These are phyloP conservation scores for Arachis stenosperma DNA, from an alignment of 306 rosid genomes.

Conservation along the genomic window DNA sequence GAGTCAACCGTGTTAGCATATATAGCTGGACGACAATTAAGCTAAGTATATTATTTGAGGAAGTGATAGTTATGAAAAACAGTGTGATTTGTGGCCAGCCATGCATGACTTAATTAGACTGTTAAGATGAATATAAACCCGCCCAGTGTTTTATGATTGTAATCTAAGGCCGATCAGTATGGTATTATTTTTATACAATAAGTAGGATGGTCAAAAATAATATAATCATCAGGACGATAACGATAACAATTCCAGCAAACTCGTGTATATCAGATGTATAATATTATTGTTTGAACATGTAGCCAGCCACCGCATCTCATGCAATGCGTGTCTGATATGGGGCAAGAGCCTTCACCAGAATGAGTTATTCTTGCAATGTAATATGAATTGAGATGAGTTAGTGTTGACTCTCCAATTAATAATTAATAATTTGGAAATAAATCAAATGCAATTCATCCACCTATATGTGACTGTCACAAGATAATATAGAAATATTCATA, in stretches of 20 bases:
- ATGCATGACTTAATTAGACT: constrained; percentile 11
- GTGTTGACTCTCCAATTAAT: not conserved
- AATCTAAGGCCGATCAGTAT: not conserved
- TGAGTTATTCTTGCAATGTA: constrained; percentile 12
- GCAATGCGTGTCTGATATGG: constrained; percentile 20
- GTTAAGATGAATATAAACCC: constrained; percentile 28
- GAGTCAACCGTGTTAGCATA: too few species aligned
- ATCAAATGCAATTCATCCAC: not conserved
- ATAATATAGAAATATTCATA: too few species aligned
- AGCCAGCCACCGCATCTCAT: constrained; percentile 1
- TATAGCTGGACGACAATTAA: not conserved
- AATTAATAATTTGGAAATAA: not conserved
- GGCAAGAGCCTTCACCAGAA: not conserved
- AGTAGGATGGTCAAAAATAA: not conserved
- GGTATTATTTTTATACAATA: not conserved
- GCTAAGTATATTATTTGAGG: constrained; percentile 7
- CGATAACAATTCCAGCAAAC: not conserved
- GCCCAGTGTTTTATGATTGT: not conserved
- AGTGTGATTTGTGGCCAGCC: constrained; percentile 1
- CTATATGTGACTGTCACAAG: not conserved
- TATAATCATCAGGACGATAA: not conserved
- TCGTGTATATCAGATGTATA: not conserved
- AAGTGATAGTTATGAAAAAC: constrained; percentile 28
- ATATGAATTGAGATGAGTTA: not conserved
- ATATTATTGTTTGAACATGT: not conserved